Base-by-base conservation (phyloP, 768 basidiomycete species). In the Dioszegia crocea region DNA sequence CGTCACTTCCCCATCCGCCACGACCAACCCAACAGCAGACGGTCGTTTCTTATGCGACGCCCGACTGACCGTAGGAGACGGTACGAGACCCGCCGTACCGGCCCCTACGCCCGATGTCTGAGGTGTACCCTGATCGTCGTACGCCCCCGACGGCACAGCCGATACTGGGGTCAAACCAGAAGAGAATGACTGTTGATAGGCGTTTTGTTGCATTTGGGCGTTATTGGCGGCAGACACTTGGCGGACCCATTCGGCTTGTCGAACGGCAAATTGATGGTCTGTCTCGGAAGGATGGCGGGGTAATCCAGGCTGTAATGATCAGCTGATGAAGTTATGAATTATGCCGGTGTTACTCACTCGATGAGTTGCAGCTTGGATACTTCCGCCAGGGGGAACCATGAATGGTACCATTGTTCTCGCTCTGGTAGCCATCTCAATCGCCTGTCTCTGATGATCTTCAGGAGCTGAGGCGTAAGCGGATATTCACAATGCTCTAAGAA, bases 401-500 rank as follows among this genome's bases (percentile, higher is more conserved):
- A 36, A 51, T 33, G 33, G 33, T 16, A 39, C 17, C 49, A 51
- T 54, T 5, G 54, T 27, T 33, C 12, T 56, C 2, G 49, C 61
- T 10, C 41, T 36, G 16, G 19, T 38, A 1, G 56, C 61, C 50
- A 62, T 48, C 29, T 62, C 61, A 1, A 62, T 44, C 16, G 61
- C 61, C 19, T 62, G 56, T 11, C 61, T 38, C 21, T 62, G 61
- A 53, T 62, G 61, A 5, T 62, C 61, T 43, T 62, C 61, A 4
- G 61, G 61, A 21, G 61, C 61, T 62, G 23, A 36, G 17, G 2
- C 4, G 24, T 62, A 49, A 62, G 55, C 43, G 5, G 14, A 23
- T 43, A 43, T 43, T 24, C 39, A 2, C 9, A 5, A 27, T 41
- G 19, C 48, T 50, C 30, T n/a, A 26, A 1, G 31, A 14, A 19